Base-by-base conservation (phyloP, 108 stramenopile species). In the Licmophora abbreviata region DNA sequence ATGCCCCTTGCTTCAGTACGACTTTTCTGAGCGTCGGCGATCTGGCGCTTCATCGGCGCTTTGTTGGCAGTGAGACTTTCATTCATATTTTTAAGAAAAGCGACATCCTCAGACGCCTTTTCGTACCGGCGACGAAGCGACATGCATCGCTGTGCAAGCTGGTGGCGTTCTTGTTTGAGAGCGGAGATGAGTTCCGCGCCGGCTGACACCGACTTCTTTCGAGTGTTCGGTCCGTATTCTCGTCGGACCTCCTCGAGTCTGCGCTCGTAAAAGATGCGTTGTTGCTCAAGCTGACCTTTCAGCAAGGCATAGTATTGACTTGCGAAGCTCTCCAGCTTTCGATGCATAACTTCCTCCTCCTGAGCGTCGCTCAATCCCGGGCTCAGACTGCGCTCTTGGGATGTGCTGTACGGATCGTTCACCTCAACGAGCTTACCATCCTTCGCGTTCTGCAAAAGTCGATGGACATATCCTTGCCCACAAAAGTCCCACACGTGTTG, bases 401-500 rank as follows among this genome's bases (percentile, higher is more conserved):
- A 63, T 14, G 66, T 60, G 10, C 74, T 61, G 20, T 65, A 55
- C 4, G 93, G 93, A 72, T 93, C 89, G 27, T 54, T 56, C 1
- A 82, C 76, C 71, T 96, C 95, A 7, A 96, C 93, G 21, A 96
- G 60, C 63, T 96, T 96, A 3, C 90, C 93, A 69, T 94, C 94
- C 33, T 88, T 78, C 52, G 75, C 78, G 60, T 88, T 90, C 44
- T 92, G 85, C 24, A 97, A 52, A 20, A 97, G 61, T 12, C 95
- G 69, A 67, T 97, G 94, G 11, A 97, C 95, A 43, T 88, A 97
- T 3, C 95, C 95, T 36, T 88, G 91, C 0, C 95, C 95, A 1
- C 81, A 88, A 61, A 94, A 97, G 59, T 97, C 95, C 86, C 91
- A 97, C 8, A 96, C 95, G 49, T 87, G 86, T 51, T 97, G 94